These are phyloP conservation scores for Naganishia liquefaciens DNA, from an alignment of 1,284 basidiomycete genomes.

Conservation along the genomic window DNA sequence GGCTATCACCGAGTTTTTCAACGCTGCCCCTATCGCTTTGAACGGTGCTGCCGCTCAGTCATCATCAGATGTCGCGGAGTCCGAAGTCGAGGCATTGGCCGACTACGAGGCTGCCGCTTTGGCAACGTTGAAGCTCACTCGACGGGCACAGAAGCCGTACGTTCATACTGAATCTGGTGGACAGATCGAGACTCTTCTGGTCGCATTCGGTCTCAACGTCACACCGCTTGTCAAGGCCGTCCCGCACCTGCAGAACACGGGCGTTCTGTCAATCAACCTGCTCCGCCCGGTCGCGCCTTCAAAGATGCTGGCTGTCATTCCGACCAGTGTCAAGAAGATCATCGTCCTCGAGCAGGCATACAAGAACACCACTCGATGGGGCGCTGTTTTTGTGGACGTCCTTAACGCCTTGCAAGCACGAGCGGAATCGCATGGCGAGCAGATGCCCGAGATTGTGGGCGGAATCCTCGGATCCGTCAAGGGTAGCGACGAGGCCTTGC, in stretches of 20 bases:
- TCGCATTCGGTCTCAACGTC: slow-evolving; percentile 58
- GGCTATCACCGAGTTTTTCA: slow-evolving; percentile 28
- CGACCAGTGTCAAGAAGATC: slow-evolving; percentile 67
- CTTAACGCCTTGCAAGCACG: slow-evolving; percentile 70
- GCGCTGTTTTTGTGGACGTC: slow-evolving; percentile 81
- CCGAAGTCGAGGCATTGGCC: slow-evolving; percentile 55
- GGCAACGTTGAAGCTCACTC: slow-evolving; percentile 64
- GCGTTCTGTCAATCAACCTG: slow-evolving; percentile 69
- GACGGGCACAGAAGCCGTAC: slow-evolving; percentile 63
- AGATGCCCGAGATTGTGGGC: slow-evolving; percentile 62
- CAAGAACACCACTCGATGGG: slow-evolving; percentile 79
- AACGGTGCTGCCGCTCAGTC: slow-evolving; percentile 17
- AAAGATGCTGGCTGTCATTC: slow-evolving; percentile 66
- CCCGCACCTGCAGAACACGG: slow-evolving; percentile 60
- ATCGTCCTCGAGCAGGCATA: slow-evolving; percentile 81
- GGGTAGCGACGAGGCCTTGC: slow-evolving; percentile 44
- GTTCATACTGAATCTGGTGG: slow-evolving; percentile 56
- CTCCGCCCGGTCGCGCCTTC: slow-evolving; percentile 72
- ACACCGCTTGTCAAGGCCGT: slow-evolving; percentile 46
- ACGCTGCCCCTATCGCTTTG: slow-evolving; percentile 16
- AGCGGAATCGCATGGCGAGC: slow-evolving; percentile 57
- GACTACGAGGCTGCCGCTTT: slow-evolving; percentile 66
- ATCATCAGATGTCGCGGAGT: slow-evolving; percentile 8
- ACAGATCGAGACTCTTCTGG: slow-evolving; percentile 68
- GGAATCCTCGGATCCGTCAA: slow-evolving; percentile 62